These are phyloP conservation scores for Rhodotorula babjevae DNA, from an alignment of 768 basidiomycete genomes.

Conservation along the genomic window DNA sequence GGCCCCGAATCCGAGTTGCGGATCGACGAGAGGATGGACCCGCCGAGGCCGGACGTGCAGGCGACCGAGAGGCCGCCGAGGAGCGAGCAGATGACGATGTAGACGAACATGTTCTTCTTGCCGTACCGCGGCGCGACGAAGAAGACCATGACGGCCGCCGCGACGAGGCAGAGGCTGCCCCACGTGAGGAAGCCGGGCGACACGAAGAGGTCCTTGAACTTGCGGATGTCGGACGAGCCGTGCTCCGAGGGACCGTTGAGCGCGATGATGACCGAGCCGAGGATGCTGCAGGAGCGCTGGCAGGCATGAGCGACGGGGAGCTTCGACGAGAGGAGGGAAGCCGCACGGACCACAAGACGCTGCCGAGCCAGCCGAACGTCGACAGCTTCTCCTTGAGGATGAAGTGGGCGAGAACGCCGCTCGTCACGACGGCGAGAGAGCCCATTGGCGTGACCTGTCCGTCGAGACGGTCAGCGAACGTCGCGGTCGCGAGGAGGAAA, in stretches of 20 bases:
- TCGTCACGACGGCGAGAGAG: conserved; percentile 91
- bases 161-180: conserved; percentile 53
- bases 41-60: conserved; percentile 87
- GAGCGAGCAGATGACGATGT: conserved; percentile 84
- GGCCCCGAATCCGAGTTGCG: conserved; percentile 52
- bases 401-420: conserved; percentile 71
- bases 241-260: conserved; percentile 60
- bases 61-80: conserved; percentile 93
- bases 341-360: conserved; percentile 60
- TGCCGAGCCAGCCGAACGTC: conserved; percentile 97
- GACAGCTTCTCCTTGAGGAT: conserved; percentile 83
- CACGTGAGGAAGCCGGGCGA: conserved; percentile 72
- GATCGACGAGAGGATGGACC: conserved; percentile 71
- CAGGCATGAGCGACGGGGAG: background rate
- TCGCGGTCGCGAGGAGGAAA: background rate
- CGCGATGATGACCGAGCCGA: conserved; percentile 83
- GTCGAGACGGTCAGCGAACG: conserved; percentile 50
- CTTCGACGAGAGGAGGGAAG: background rate
- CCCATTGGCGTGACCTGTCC: conserved; percentile 88
- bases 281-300: conserved; percentile 50
- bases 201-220: conserved; percentile 74
- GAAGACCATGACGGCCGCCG: conserved; percentile 67
- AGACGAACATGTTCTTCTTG: conserved; percentile 75
- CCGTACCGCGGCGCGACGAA: conserved; percentile 83
- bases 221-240: conserved; percentile 45